Evolutionary conservation across 139 green algal genomes (phyloP), one percentile per base, ranked within the genome.

Genomic region (Choricystis sp.): DNA sequence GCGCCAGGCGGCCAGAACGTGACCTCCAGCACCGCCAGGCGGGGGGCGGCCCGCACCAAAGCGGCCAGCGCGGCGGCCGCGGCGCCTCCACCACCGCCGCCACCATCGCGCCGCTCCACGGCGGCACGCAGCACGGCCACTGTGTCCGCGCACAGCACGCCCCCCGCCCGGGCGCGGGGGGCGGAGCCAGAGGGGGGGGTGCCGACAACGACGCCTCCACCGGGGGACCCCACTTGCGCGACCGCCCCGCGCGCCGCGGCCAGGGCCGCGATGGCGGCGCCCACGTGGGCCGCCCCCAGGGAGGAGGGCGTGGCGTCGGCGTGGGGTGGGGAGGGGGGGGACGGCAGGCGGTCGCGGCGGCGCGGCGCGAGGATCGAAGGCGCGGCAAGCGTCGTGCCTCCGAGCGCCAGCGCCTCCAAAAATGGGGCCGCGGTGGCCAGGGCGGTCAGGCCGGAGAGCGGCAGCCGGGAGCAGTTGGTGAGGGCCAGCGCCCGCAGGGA

Each of bases 401-500:
- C 82, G 30, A 89, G 74, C 26, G 82, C 60, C 56, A 89, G 70
- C 20, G 71, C 63, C 49, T 83, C 55, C 64, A 89, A 71, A 3
- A 56, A 19, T 1, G 81, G 82, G 66, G 78, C 85, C 26, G 62
- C 49, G 1, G 21, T 29, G 1, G 72, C 79, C 1, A 87, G n/a
- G 1, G 57, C 64, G 19, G 58, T 19, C 60, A 87, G 59, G 0
- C 48, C 73, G 1, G 49, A 29, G 1, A 56, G 20, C 20, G 59
- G 57, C 56, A 87, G 30, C 1, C 64, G 52, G 21, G 31, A 49
- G 63, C 78, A 81, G 66, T 87, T 87, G 72, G 81, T 67, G n/a
- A 87, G 68, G 0, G 70, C 77, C 30, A 86, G 64, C 5, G 75
- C 58, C 23, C 63, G 64, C 31, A 86, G 64, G 20, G 52, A 29